These are phyloP conservation scores for Solanum chaucha DNA, from an alignment of 257 asterid species.

Conservation along the genomic window DNA sequence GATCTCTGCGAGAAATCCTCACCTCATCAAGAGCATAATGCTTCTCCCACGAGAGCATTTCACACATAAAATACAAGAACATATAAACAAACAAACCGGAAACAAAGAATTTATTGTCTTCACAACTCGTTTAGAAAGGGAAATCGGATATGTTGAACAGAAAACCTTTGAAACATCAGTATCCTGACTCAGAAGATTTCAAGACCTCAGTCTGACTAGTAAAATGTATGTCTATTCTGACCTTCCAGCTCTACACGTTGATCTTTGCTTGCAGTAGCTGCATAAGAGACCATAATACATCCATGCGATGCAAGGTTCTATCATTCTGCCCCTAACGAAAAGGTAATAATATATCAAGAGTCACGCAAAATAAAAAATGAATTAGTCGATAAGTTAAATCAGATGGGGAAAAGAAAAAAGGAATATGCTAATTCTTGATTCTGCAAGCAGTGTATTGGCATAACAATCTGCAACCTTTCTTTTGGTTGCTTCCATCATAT, in stretches of 20 bases:
- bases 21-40: neutral
- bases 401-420: neutral
- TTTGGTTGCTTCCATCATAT: neutral
- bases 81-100: neutral
- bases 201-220: neutral
- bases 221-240: neutral
- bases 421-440: neutral
- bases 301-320: slow-evolving; percentile 88
- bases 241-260: neutral
- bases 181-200: neutral
- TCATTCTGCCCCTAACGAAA: slow-evolving; percentile 44
- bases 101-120: neutral
- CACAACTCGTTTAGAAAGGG: neutral
- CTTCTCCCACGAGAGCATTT: neutral
- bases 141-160: neutral
- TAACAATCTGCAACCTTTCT: neutral
- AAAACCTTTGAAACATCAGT: neutral
- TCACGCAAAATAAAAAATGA: neutral
- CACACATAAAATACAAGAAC: neutral
- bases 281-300: slow-evolving; percentile 85
- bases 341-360: neutral
- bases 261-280: slow-evolving; percentile 69
- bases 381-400: neutral
- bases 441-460: neutral
- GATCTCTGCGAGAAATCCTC: neutral